Percentiles rank a stretch among this genome's conserved stretches.
Evolutionary conservation across 306 rosid species (phyloP).

Genomic region (Quercus mongolica): DNA sequence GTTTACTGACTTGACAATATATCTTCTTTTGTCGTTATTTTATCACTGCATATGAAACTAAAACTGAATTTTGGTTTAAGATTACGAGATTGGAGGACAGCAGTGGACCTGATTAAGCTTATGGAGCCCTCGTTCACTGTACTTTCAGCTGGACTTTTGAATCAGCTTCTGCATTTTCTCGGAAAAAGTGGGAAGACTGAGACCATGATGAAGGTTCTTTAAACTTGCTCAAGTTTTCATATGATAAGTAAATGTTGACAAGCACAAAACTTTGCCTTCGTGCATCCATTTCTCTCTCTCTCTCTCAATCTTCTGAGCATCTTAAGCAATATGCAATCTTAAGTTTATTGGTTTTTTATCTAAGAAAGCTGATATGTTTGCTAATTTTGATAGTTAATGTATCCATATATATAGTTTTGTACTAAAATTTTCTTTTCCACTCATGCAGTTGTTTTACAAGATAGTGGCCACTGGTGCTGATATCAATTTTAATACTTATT

Average conservation of each 20-base stretch:
- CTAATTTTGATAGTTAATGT: background rate
- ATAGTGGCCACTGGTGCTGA: conserved; percentile 64
- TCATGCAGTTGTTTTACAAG: conserved; percentile 75
- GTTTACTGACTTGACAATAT: conserved; percentile 14
- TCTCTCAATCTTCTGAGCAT: conserved; percentile 4
- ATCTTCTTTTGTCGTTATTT: conserved; percentile 12
- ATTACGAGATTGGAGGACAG: conserved; percentile 83
- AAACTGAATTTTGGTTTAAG: conserved; percentile 43
- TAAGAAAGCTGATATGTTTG: background rate
- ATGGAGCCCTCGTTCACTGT: conserved; percentile 72
- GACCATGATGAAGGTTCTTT: conserved; percentile 75
- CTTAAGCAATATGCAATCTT: background rate
- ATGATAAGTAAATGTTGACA: conserved; percentile 12
- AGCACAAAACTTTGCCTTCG: background rate
- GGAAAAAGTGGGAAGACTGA: conserved; percentile 89
- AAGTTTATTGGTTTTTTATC: background rate
- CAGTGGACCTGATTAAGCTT: conserved; percentile 56
- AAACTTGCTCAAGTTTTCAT: conserved; percentile 10
- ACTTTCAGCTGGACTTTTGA: conserved; percentile 64
- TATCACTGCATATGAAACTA: conserved; percentile 20
- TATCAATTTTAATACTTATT: conserved; percentile 60
- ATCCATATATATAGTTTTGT: background rate
- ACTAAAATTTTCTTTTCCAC: conserved; percentile 11
- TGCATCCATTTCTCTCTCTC: background rate
- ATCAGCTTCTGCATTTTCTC: conserved; percentile 66